phyloP scores from a whole-genome alignment of 1,284 basidiomycete species.

The Ganoderma sp. region DNA sequence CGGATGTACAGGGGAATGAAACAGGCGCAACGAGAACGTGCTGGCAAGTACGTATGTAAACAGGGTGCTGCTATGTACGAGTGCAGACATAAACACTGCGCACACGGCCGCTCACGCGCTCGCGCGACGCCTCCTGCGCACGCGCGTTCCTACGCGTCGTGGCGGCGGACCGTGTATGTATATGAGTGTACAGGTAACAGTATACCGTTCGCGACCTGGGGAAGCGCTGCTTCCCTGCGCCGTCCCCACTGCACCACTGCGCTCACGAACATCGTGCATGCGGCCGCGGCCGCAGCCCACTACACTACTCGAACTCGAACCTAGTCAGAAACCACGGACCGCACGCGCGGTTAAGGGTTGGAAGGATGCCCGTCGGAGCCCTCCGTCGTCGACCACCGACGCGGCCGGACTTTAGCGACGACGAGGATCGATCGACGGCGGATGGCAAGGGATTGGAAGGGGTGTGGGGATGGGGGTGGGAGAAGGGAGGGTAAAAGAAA shows the following conservation, averaged over 20 bases:
- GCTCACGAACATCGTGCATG: slow-evolving; percentile 22
- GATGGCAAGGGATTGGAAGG: neutral
- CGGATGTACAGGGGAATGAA: slow-evolving; percentile 34
- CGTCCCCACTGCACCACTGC: slow-evolving; percentile 35
- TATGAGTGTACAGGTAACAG: slow-evolving; percentile 15
- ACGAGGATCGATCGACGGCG: slow-evolving; percentile 9
- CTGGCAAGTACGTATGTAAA: slow-evolving; percentile 24
- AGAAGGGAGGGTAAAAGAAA: slow-evolving; percentile 3
- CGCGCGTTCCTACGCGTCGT: slow-evolving; percentile 14
- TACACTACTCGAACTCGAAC: slow-evolving; percentile 22
- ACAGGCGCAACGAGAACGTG: slow-evolving; percentile 40
- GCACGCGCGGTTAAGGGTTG: slow-evolving; percentile 4
- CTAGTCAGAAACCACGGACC: slow-evolving; percentile 11
- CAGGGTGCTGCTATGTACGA: slow-evolving; percentile 14
- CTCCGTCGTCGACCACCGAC: slow-evolving; percentile 18
- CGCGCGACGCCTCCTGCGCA: slow-evolving; percentile 8
- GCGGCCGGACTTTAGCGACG: slow-evolving; percentile 15
- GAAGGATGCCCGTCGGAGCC: slow-evolving; percentile 7
- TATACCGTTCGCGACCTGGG: slow-evolving; percentile 38
- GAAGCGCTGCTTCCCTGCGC: slow-evolving; percentile 49
- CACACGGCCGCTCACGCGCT: neutral
- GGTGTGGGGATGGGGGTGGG: slow-evolving; percentile 10
- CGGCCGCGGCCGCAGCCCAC: slow-evolving; percentile 20
- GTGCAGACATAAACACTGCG: neutral
- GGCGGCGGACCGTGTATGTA: slow-evolving; percentile 14